These are phyloP conservation scores for Apophysomyces elegans DNA, from an alignment of 371 early-diverging fungal species.

Conservation along the genomic window DNA sequence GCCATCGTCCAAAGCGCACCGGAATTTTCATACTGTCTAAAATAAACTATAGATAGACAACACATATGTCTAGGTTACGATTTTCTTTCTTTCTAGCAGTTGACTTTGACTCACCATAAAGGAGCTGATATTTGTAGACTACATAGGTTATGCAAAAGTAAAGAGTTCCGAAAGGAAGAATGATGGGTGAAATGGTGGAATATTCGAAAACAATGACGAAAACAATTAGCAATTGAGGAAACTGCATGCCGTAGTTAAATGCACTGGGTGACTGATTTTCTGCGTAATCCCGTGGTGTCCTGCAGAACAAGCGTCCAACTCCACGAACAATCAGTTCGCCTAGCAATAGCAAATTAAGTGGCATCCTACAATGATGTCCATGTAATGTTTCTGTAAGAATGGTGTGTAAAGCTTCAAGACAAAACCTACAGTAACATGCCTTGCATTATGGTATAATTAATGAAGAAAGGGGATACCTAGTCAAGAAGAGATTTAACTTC, in stretches of 20 bases:
- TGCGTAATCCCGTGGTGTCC: conserved; percentile 76
- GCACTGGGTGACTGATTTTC: conserved; percentile 59
- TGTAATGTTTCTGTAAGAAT: not conserved
- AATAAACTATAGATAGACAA: conserved; percentile 60
- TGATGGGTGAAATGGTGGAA: conserved; percentile 85
- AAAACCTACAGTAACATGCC: conserved; percentile 56
- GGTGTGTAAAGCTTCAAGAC: not conserved
- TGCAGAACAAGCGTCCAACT: conserved; percentile 53
- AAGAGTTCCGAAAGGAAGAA: conserved; percentile 75
- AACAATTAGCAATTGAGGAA: conserved; percentile 73
- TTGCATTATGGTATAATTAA: conserved; percentile 75
- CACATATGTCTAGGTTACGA: too few relatives aligned
- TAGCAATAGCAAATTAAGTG: conserved; percentile 70
- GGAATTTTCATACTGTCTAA: conserved; percentile 83
- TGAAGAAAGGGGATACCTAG: conserved; percentile 79
- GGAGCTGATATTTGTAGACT: conserved; percentile 84
- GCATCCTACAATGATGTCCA: conserved; percentile 35
- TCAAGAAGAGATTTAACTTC: not conserved
- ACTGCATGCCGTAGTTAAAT: conserved; percentile 65
- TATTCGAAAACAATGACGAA: conserved; percentile 89
- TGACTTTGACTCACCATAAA: conserved; percentile 60
- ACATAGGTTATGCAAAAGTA: conserved; percentile 82
- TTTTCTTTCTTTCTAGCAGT: too few relatives aligned
- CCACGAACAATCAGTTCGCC: conserved; percentile 49
- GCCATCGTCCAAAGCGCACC: conserved; percentile 82